phyloP scores from a whole-genome alignment of 2,329 filamentous ascomycete species.

The Lachnellula cervina region DNA sequence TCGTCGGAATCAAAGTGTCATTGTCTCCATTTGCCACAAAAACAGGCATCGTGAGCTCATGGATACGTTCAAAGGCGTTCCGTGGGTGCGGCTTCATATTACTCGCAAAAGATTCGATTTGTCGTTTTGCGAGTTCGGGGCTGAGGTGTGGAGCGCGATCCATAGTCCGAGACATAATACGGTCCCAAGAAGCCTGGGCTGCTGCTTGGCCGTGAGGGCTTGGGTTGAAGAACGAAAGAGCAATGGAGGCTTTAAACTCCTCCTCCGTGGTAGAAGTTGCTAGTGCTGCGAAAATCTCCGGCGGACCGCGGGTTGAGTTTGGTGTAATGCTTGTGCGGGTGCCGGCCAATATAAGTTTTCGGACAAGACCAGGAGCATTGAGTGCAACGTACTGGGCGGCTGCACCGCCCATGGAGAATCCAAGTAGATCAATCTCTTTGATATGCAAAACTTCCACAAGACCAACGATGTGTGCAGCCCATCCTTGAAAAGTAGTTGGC shows the following conservation, averaged over 20 bases:
- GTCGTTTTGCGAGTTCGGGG: constrained; percentile 6
- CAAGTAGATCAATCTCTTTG: constrained; percentile 32
- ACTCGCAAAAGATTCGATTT: constrained; percentile 13
- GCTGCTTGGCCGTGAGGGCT: constrained; percentile 32
- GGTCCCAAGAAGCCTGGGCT: constrained; percentile 33
- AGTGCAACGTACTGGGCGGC: constrained; percentile 32
- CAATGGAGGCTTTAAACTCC: constrained; percentile 34
- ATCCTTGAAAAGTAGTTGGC: constrained; percentile 25
- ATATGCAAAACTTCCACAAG: constrained; percentile 30
- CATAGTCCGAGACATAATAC: constrained; percentile 19
- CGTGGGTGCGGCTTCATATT: constrained; percentile 6
- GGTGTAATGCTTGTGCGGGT: constrained; percentile 19
- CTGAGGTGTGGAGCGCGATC: constrained; percentile 12
- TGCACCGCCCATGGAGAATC: constrained; percentile 36
- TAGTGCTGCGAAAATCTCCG: constrained; percentile 33
- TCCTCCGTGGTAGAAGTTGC: constrained; percentile 30
- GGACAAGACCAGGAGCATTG: constrained; percentile 24
- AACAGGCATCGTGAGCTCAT: constrained; percentile 28
- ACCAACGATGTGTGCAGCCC: constrained; percentile 28
- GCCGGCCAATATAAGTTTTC: constrained; percentile 31
- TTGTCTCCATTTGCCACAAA: constrained; percentile 28
- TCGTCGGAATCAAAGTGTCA: constrained; percentile 18
- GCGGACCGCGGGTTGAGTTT: constrained; percentile 26
- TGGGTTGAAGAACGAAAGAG: constrained; percentile 33
- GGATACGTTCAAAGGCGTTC: constrained; percentile 23